Evolutionary conservation across 2,329 filamentous ascomycete species (phyloP).

Genomic region (Paraphaeosphaeria sporulosa): DNA sequence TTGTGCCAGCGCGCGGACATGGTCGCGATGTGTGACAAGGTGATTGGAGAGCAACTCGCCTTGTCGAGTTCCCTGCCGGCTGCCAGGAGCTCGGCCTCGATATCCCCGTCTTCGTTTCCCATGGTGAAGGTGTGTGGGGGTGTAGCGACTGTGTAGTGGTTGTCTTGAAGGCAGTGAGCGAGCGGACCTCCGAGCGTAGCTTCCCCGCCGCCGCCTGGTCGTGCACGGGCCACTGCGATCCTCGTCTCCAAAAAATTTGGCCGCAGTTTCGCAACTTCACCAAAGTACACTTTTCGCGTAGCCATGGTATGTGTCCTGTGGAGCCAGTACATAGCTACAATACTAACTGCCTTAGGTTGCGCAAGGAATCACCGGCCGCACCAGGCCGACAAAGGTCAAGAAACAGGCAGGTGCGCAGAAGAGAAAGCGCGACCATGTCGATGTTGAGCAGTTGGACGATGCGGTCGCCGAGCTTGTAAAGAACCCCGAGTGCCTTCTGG

Average conservation of each 20-base stretch:
- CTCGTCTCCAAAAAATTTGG: conserved; percentile 35
- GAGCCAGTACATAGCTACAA: not conserved
- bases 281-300: conserved; percentile 15
- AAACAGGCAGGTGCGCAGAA: conserved; percentile 61
- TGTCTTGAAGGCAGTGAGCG: conserved; percentile 6
- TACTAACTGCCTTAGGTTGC: conserved; percentile 18
- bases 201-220: conserved; percentile 13
- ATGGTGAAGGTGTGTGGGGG: conserved; percentile 41
- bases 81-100: conserved; percentile 77
- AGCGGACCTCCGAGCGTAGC: conserved; percentile 9
- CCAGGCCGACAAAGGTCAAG: conserved; percentile 62
- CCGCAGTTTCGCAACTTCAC: conserved; percentile 19
- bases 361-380: conserved; percentile 51
- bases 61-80: conserved; percentile 93
- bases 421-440: conserved; percentile 62
- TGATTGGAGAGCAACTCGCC: conserved; percentile 53
- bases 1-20: not conserved
- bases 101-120: conserved; percentile 60
- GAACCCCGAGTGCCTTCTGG: not conserved
- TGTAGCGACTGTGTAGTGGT: conserved; percentile 6
- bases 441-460: conserved; percentile 55
- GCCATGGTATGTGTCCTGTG: conserved; percentile 12
- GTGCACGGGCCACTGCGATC: conserved; percentile 27
- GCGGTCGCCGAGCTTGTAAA: conserved; percentile 54
- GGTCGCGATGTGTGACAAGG: not conserved